A percentile compares a stretch with the other conserved stretches of the same genome.
Evolutionary conservation across 345 rosid species (phyloP).

Genomic region (Syzygium jambos): DNA sequence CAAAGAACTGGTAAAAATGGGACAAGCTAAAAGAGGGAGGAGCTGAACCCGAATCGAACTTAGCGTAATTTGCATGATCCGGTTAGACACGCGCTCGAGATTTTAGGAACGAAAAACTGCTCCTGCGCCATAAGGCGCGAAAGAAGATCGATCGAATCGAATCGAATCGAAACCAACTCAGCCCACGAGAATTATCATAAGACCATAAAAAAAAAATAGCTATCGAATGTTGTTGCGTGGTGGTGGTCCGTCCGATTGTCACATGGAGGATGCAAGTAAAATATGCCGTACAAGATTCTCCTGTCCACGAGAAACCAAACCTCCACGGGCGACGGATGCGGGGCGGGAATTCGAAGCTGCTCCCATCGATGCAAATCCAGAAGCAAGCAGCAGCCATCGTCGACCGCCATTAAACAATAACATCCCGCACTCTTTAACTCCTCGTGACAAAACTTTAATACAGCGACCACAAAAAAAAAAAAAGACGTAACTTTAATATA

Average conservation of each 20-base stretch:
- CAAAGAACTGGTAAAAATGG: neutral
- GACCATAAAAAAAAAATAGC: no score
- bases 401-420: neutral
- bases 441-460: neutral
- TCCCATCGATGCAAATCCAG: neutral
- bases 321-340: neutral
- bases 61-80: neutral
- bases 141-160: neutral
- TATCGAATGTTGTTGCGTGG: neutral
- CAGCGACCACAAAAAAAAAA: no score
- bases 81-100: fast-evolving
- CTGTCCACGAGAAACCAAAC: neutral
- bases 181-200: neutral
- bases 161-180: neutral
- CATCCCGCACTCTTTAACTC: neutral
- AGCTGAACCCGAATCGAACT: fast-evolving
- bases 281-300: neutral
- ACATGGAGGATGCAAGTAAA: neutral
- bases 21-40: neutral
- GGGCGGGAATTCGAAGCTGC: neutral
- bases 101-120: fast-evolving
- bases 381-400: neutral
- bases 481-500: no score
- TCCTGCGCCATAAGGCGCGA: fast-evolving
- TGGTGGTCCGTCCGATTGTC: neutral